Base-by-base conservation (phyloP, 2,329 filamentous ascomycete species). In the Xylariaceae sp. region DNA sequence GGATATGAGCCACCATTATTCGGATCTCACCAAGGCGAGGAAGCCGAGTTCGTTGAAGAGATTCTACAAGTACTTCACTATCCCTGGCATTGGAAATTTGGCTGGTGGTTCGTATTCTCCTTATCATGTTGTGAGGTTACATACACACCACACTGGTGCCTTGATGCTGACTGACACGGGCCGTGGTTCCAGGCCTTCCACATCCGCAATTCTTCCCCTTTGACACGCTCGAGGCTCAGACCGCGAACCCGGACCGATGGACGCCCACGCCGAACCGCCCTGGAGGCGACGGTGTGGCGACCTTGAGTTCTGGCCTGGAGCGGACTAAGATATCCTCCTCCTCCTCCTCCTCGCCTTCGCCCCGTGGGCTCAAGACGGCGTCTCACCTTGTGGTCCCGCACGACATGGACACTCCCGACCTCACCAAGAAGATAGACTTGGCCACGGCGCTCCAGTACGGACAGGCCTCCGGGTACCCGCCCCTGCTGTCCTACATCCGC, bases 391-490 rank as follows among this genome's bases (percentile, higher is more conserved):
- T 77, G 4, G 80, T 95, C 0, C 89, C 74, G 34, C 77, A 62
- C 30, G 55, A 56, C 14, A 45, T 76, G 11, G 59, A 66, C 3
- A 70, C 76, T 32, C 54, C 67, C 31, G 75, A 89, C 51, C 69
- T 74, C 0, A 53, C 76, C 19, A 76, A 75, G 55, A 85, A 83
- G 65, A 85, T 95, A 53, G 89, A 95, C 59, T 65, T 95, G 19
- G 74, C 78, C 36, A 84, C 85, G 0, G 88, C 88, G 3, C 70
- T 96, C 36, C 89, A 96, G 64, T 96, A 96, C 67, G 87, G 87
- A 44, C 77, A 75, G n/a, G 81, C 85, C 2, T 73, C 83, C 44
- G 89, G 89, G 32, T 90, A 94, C 52, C 85, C 85, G 1, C 79
- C 88, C 0, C 70, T 96, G 16, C 76, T 80, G 44, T 76, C 76